phyloP scores from a whole-genome alignment of 805 yeast genomes.

The Ogataea saltuana region DNA sequence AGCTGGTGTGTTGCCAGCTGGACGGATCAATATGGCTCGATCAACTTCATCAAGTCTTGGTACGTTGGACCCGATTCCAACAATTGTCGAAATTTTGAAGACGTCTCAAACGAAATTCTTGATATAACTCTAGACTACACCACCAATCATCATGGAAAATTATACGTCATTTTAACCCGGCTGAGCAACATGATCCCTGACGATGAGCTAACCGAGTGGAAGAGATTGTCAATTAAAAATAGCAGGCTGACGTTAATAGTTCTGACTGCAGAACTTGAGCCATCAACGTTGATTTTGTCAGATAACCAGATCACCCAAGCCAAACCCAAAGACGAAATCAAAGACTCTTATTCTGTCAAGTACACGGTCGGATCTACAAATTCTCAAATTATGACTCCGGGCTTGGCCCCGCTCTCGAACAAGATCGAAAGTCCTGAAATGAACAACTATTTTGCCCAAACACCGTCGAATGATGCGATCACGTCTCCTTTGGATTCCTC shows the following conservation, averaged over 20 bases:
- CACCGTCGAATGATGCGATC: slow-evolving; percentile 31
- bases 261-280: slow-evolving; percentile 60
- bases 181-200: slow-evolving; percentile 75
- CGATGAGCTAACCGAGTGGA: slow-evolving; percentile 80
- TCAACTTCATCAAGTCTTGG: slow-evolving; percentile 67
- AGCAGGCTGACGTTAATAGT: slow-evolving; percentile 64
- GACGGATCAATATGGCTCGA: slow-evolving; percentile 80
- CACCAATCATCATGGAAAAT: slow-evolving; percentile 48
- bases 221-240: slow-evolving; percentile 60
- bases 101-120: slow-evolving; percentile 69
- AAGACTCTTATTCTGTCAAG: slow-evolving; percentile 24
- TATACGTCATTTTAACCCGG: slow-evolving; percentile 67
- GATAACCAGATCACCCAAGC: slow-evolving; percentile 19
- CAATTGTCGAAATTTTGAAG: slow-evolving; percentile 42
- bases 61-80: slow-evolving; percentile 39
- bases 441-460: slow-evolving; percentile 21
- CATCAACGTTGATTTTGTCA: slow-evolving; percentile 45
- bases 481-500: slow-evolving; percentile 30
- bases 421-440: slow-evolving; percentile 33
- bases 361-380: slow-evolving; percentile 32
- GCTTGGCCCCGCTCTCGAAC: slow-evolving; percentile 7
- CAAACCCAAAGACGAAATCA: slow-evolving; percentile 20
- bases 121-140: slow-evolving; percentile 51
- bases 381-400: slow-evolving; percentile 28
- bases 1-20: slow-evolving; percentile 87